Evolutionary conservation across 805 yeast genomes (phyloP), one percentile per base, ranked within the genome.

Genomic region (Suhomyces prunicola): DNA sequence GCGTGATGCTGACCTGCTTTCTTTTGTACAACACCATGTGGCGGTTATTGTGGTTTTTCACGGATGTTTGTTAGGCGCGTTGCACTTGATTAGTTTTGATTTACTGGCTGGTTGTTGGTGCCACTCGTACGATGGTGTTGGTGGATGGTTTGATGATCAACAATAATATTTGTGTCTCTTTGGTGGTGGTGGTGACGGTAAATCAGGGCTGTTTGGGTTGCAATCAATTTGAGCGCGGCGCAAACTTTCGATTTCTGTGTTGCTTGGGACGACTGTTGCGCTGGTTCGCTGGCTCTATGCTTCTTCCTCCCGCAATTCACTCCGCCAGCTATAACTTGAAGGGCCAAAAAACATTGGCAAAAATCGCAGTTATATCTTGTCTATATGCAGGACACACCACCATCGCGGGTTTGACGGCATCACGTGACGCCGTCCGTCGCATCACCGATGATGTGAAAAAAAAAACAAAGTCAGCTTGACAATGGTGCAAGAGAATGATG

Each of bases 1-100:
- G 78, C 12, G 81, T 79, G 54, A 81, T 80, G 2, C 76, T 73
- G 42, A 88, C 90, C 35, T 85, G 85, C 65, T 88, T 87, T 55
- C 93, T 75, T 64, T 87, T 88, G 71, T 84, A 88, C 33, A 86
- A 72, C 44, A 88, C 96, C 96, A 87, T 75, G 17, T 39, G 46
- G 15, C 26, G 5, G 26, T 10, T 42, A 8, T 24, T 39, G n/a
- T n/a, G n/a, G n/a, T 39, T 17, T 39, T 39, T 10, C 8, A 6
- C 12, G 15, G 35, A 7, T 33, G 8, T 5, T 33, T 33, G 36
- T 33, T 36, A 8, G 40, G 19, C 22, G 40, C 40, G n/a, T n/a
- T n/a, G n/a, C n/a, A n/a, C n/a, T n/a, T n/a, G n/a, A n/a, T n/a
- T n/a, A n/a, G n/a, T n/a, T n/a, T n/a, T n/a, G n/a, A 29, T 8